Evolutionary conservation across 139 green algal species (phyloP).

Genomic region (Chlamydomonas asymmetrica): DNA sequence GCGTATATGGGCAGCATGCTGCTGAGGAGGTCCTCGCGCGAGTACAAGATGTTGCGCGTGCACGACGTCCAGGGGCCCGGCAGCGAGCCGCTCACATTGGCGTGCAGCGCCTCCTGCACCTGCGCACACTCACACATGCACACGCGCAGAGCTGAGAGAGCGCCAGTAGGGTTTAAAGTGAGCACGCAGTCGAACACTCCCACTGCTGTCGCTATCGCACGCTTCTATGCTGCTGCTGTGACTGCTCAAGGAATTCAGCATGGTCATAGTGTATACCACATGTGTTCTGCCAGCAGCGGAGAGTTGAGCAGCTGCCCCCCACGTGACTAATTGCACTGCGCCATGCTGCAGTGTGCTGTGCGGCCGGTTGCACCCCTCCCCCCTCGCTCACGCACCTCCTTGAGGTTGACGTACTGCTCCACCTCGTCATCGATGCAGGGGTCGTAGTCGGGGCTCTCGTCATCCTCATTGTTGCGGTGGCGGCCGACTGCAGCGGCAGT

Average conservation of each 20-base stretch:
- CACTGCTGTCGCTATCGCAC: too few species aligned
- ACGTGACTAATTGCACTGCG: too few species aligned
- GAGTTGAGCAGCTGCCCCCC: too few species aligned
- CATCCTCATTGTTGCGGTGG: neutral
- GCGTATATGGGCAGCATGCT: constrained; percentile 70
- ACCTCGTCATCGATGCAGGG: constrained; percentile 77
- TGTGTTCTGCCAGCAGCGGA: too few species aligned
- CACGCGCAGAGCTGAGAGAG: too few species aligned
- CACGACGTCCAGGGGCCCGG: constrained; percentile 60
- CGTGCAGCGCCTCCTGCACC: constrained; percentile 69
- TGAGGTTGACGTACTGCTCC: constrained; percentile 75
- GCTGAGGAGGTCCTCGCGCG: constrained; percentile 59
- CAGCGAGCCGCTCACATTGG: constrained; percentile 50
- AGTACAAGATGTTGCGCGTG: constrained; percentile 57
- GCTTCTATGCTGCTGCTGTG: too few species aligned
- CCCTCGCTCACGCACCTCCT: constrained; percentile 79
- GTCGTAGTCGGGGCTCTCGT: constrained; percentile 60
- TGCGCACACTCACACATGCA: too few species aligned
- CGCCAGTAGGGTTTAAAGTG: too few species aligned
- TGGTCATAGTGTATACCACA: too few species aligned
- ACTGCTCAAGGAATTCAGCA: too few species aligned
- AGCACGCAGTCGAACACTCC: too few species aligned
- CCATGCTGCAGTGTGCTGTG: neutral
- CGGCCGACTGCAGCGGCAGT: constrained; percentile 23
- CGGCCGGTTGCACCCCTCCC: neutral